Evolutionary conservation across 2,329 filamentous ascomycete genomes (phyloP), one percentile per base, ranked within the genome.

Genomic region (Curvularia eragrostidis): DNA sequence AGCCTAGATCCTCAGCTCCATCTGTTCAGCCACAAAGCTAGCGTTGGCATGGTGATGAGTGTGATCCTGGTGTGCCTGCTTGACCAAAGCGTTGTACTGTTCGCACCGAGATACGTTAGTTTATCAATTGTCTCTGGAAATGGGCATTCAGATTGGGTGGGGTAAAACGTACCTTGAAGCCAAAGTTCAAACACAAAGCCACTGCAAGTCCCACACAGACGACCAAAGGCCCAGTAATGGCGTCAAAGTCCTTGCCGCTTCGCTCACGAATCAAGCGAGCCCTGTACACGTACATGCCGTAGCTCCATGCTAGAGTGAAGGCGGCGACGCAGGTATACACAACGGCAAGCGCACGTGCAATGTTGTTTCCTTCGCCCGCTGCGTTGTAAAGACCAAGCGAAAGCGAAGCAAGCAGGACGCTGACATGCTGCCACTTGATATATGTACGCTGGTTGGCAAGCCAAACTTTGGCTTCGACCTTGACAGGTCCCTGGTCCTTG

Each of bases 401-500:
- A 28, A 99, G 80, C 21, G 89, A 88, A 36, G 93, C 93, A 23
- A 99, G 87, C 13, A 99, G 83, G 48, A 99, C 87, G 61, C 88
- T 89, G 70, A 99, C 93, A 76, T 98, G 93, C 81, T 98, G 91
- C 95, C 95, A 99, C 78, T 97, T 98, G 77, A 99, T 89, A 75
- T 97, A 99, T 0, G 95, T 99, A 61, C 95, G 89, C 80, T 99
- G 94, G 78, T 99, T 99, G 53, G 95, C 95, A 56, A 99, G 88
- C 94, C 95, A 99, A 28, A 99, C 94, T 79, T 99, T 99, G 61
- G 92, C 93, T 80, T 99, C 95, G 56, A 99, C 92, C 73, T 93
- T 90, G 64, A 98, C 85, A 34, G 93, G 91, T 3, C 95, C 94
- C 32, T 90, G 86, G 78, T 99, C 96, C 81, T 99, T 99, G 82